Conservation (phyloP, 176 grass and related monocot species). For the Tillandsia fasciculata region DNA sequence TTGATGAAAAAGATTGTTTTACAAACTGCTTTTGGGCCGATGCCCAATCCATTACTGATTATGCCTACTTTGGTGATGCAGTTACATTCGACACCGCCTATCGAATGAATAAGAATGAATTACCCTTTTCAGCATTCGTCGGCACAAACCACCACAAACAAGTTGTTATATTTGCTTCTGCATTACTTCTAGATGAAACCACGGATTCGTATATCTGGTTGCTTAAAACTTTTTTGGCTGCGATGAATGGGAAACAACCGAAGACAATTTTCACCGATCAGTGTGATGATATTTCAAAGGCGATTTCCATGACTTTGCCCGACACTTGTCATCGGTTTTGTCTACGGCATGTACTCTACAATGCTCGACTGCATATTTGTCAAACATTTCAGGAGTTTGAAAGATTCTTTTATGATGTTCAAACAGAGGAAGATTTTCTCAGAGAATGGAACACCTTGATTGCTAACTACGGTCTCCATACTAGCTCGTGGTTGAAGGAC, state of each 20-base stretch:
- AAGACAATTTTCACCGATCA: slow-evolving; percentile 29
- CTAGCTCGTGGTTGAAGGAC: slow-evolving; percentile 1
- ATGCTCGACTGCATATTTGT: slow-evolving; percentile 19
- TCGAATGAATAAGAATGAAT: slow-evolving; percentile 14
- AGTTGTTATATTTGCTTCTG: slow-evolving; percentile 31
- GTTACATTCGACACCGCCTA: slow-evolving; percentile 44
- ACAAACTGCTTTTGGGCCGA: slow-evolving; percentile 49
- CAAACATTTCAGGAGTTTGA: slow-evolving; percentile 7
- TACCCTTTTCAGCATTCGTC: slow-evolving; percentile 36
- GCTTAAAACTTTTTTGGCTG: slow-evolving; percentile 41
- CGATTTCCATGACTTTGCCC: slow-evolving; percentile 19
- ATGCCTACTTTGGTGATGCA: slow-evolving; percentile 31
- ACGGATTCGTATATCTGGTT: slow-evolving; percentile 41
- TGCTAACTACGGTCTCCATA: neutral
- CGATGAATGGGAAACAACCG: slow-evolving; percentile 41
- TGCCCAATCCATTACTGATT: slow-evolving; percentile 26
- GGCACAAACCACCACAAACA: slow-evolving; percentile 46
- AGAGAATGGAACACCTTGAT: slow-evolving; percentile 9
- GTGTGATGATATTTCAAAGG: slow-evolving; percentile 20
- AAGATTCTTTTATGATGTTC: slow-evolving; percentile 1
- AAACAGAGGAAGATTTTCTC: slow-evolving; percentile 5
- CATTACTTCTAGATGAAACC: slow-evolving; percentile 36
- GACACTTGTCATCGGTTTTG: slow-evolving; percentile 27
- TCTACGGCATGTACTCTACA: slow-evolving; percentile 33
- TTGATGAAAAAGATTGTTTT: slow-evolving; percentile 38